Evolutionary conservation across 148 eudicot species (phyloP).

Genomic region (Fallopia convolvulus): DNA sequence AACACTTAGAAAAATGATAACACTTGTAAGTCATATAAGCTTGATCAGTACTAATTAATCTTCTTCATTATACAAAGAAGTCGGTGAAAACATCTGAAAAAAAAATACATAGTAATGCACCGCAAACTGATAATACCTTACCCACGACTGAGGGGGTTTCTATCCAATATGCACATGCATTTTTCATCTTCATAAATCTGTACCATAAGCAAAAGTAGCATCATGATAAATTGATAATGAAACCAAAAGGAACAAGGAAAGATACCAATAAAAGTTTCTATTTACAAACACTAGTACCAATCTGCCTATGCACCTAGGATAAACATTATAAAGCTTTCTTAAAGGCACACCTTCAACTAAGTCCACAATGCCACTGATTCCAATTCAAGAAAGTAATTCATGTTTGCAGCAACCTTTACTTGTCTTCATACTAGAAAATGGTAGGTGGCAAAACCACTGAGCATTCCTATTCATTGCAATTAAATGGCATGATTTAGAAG

Average conservation of each 20-base stretch:
- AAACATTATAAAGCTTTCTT: neutral
- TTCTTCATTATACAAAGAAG: neutral
- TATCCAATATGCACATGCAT: conserved; percentile 94
- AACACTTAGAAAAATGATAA: neutral
- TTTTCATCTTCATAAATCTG: conserved; percentile 89
- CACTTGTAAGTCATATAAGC: neutral
- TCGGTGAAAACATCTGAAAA: neutral
- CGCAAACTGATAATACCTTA: conserved; percentile 70
- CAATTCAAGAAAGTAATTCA: neutral
- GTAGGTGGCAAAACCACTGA: neutral
- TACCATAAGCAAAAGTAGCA: conserved; percentile 6
- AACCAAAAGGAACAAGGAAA: neutral
- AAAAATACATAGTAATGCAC: conserved; percentile 13
- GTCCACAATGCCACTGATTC: neutral
- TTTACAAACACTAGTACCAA: neutral
- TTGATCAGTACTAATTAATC: neutral
- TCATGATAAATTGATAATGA: neutral
- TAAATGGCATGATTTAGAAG: neutral
- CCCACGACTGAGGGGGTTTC: conserved; percentile 87
- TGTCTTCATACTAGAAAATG: neutral
- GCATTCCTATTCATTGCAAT: neutral
- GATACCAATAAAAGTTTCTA: neutral
- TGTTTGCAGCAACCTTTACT: neutral
- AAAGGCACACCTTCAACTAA: neutral
- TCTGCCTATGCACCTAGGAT: neutral